Conservation (phyloP, 2,329 filamentous ascomycete genomes). For the Fusarium circinatum region DNA sequence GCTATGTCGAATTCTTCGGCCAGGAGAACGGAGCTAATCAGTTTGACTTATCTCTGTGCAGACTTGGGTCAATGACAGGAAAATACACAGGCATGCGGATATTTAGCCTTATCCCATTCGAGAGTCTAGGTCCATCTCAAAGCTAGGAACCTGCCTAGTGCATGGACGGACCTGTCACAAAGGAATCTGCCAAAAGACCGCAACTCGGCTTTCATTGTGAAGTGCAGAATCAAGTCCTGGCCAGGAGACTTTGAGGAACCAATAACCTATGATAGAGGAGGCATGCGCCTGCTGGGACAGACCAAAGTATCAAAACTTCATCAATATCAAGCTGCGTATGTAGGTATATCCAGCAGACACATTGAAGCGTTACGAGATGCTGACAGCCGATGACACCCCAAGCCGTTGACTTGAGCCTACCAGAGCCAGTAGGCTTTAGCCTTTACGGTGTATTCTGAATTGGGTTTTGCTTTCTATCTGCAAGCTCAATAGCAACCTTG, state of each 20-base stretch:
- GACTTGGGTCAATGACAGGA: neutral
- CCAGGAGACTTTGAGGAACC: neutral
- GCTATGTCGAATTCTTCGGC: neutral
- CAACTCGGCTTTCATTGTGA: neutral
- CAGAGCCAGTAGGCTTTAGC: conserved; percentile 19
- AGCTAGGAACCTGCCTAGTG: conserved; percentile 5
- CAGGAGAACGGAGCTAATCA: neutral
- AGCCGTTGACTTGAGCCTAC: conserved; percentile 25
- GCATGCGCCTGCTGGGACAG: neutral
- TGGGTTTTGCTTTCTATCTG: conserved; percentile 25
- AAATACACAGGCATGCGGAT: neutral
- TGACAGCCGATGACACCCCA: conserved; percentile 32
- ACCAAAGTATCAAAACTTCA: neutral
- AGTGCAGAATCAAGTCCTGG: neutral
- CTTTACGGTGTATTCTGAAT: conserved; percentile 26
- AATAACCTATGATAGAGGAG: neutral
- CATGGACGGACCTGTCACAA: conserved; percentile 1
- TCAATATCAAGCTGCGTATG: conserved; percentile 8
- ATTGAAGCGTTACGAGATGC: conserved; percentile 22
- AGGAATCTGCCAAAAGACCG: conserved; percentile 2
- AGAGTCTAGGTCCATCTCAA: conserved; percentile 2
- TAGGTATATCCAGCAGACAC: neutral
- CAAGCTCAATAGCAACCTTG: conserved; percentile 27
- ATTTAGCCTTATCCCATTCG: neutral
- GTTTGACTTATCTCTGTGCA: neutral